phyloP scores from a whole-genome alignment of 148 eudicot genomes.

The Nepenthes gracilis region DNA sequence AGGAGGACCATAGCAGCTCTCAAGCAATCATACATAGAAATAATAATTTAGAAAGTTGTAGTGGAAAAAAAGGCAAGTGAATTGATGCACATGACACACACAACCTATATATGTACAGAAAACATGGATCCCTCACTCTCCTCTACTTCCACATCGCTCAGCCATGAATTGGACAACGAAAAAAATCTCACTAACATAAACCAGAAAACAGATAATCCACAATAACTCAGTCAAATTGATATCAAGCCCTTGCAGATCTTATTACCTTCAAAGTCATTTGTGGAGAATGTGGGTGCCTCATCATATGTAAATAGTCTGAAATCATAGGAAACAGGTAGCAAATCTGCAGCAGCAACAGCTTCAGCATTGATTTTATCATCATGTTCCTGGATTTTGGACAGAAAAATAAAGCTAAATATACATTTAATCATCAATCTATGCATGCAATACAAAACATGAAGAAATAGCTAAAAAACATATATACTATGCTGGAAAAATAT shows the following conservation, averaged over 20 bases:
- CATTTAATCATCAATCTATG: background rate
- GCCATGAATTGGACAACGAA: too few species aligned
- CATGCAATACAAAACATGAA: background rate
- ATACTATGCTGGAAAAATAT: background rate
- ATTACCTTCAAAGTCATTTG: slow-evolving; percentile 96
- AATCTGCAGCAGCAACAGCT: slow-evolving; percentile 35
- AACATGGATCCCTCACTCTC: too few species aligned
- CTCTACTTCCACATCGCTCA: too few species aligned
- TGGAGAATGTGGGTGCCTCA: slow-evolving; percentile 46
- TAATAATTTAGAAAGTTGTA: too few species aligned
- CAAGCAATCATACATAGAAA: too few species aligned
- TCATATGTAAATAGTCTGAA: slow-evolving; percentile 24
- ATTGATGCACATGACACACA: too few species aligned
- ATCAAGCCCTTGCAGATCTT: background rate
- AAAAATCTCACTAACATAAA: background rate
- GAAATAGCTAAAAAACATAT: background rate
- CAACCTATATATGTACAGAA: too few species aligned
- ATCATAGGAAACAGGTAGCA: slow-evolving; percentile 28
- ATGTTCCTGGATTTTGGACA: slow-evolving; percentile 39
- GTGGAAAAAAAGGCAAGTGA: too few species aligned
- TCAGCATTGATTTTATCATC: slow-evolving; percentile 78
- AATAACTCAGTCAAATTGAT: background rate
- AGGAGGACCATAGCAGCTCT: too few species aligned
- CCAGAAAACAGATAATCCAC: background rate
- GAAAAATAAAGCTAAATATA: background rate